A percentile compares a stretch with the other conserved stretches of the same genome.
phyloP scores from a whole-genome alignment of 2,329 filamentous ascomycete species.

The Amesomyces nigricolor region DNA sequence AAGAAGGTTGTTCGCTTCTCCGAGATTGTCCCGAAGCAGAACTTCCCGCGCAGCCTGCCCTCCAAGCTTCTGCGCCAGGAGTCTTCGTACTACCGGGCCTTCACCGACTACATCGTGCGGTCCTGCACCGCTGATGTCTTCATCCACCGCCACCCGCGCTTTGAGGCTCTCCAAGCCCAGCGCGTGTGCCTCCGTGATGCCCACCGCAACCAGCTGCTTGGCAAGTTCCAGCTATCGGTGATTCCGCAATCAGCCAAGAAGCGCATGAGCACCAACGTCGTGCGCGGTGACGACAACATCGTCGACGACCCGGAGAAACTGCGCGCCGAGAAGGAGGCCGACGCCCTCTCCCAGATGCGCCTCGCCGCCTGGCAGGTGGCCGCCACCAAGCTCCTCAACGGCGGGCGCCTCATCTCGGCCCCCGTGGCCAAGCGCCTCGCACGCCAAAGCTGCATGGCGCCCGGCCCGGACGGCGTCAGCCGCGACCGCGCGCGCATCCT shows the following conservation, averaged over 20 bases:
- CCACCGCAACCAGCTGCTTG: slow-evolving; percentile 76
- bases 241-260: slow-evolving; percentile 63
- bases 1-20: slow-evolving; percentile 78
- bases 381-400: slow-evolving; percentile 56
- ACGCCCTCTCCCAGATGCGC: slow-evolving; percentile 68
- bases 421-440: slow-evolving; percentile 59
- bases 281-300: slow-evolving; percentile 62
- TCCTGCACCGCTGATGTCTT: slow-evolving; percentile 69
- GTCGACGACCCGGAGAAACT: slow-evolving; percentile 58
- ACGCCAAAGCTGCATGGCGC: slow-evolving; percentile 46
- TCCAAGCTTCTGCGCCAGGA: slow-evolving; percentile 54
- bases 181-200: slow-evolving; percentile 66
- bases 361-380: slow-evolving; percentile 57
- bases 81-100: slow-evolving; percentile 82
- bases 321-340: slow-evolving; percentile 69
- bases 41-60: slow-evolving; percentile 45
- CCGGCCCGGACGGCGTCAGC: slow-evolving; percentile 38
- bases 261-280: slow-evolving; percentile 66
- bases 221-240: slow-evolving; percentile 74
- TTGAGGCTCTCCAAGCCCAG: slow-evolving; percentile 80
- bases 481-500: slow-evolving; percentile 63
- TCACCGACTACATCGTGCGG: slow-evolving; percentile 66
- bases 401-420: slow-evolving; percentile 58
- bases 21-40: slow-evolving; percentile 43
- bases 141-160: slow-evolving; percentile 75